These are phyloP conservation scores for Cucumis sativus DNA, from an alignment of 306 rosid species.

Conservation along the genomic window DNA sequence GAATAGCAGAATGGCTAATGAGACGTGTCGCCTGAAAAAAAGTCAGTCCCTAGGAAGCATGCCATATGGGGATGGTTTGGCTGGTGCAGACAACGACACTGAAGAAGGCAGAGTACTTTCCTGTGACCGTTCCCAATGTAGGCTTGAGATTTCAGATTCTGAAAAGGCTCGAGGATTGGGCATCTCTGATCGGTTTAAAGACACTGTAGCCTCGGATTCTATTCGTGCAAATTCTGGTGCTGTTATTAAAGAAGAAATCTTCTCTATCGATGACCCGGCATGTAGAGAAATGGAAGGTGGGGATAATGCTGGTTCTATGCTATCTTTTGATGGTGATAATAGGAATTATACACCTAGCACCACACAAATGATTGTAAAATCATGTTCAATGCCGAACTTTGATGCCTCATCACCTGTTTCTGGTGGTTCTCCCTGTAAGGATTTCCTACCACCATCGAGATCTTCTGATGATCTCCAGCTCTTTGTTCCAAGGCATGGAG, in stretches of 20 bases:
- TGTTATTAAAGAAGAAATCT: slow-evolving; percentile 28
- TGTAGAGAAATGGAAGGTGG: slow-evolving; percentile 38
- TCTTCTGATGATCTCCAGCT: slow-evolving; percentile 51
- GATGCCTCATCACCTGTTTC: slow-evolving; percentile 22
- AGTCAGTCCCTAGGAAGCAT: slow-evolving; percentile 56
- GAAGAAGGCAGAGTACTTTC: slow-evolving; percentile 29
- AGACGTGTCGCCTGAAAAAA: slow-evolving; percentile 28
- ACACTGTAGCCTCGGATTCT: slow-evolving; percentile 10
- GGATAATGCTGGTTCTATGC: slow-evolving; percentile 32
- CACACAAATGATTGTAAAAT: slow-evolving; percentile 32
- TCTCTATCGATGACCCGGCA: slow-evolving; percentile 33
- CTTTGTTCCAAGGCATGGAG: slow-evolving; percentile 30
- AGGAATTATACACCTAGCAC: slow-evolving; percentile 15
- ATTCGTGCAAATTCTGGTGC: slow-evolving; percentile 19
- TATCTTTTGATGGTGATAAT: slow-evolving; percentile 33
- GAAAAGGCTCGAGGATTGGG: not conserved
- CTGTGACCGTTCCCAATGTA: slow-evolving; percentile 1
- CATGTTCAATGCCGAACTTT: slow-evolving; percentile 46
- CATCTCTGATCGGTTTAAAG: slow-evolving; percentile 13
- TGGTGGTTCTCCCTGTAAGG: slow-evolving; percentile 15
- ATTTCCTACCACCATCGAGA: slow-evolving; percentile 30
- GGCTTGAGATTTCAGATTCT: slow-evolving; percentile 4
- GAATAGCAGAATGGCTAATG: slow-evolving; percentile 11
- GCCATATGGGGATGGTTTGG: slow-evolving; percentile 28
- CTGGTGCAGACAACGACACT: slow-evolving; percentile 14